Conservation (phyloP, 2,329 filamentous ascomycete genomes). For the Sordariomycetes sp. region DNA sequence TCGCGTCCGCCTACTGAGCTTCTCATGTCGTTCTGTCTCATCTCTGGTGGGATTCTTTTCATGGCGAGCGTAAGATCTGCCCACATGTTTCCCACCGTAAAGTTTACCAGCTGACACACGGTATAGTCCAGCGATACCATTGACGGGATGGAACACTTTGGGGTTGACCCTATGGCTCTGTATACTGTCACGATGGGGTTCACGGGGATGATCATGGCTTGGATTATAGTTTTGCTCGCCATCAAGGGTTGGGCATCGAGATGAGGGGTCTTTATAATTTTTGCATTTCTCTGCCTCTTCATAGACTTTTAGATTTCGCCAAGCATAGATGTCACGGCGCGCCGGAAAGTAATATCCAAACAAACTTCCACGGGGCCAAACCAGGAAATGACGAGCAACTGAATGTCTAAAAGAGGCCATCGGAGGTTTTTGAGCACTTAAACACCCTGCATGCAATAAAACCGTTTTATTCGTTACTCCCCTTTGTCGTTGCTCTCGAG, state of each 20-base stretch:
- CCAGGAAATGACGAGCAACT: too few species aligned
- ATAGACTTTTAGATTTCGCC: too few species aligned
- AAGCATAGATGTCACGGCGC: too few species aligned
- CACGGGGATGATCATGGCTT: constrained; percentile 76
- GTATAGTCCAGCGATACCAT: constrained; percentile 64
- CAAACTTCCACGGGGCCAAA: too few species aligned
- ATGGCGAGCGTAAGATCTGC: constrained; percentile 69
- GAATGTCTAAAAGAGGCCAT: too few species aligned
- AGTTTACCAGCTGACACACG: background rate
- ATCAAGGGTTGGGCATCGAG: constrained; percentile 81
- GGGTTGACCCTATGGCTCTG: constrained; percentile 83
- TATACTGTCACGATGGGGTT: constrained; percentile 83
- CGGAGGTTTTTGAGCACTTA: too few species aligned
- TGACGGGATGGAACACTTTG: constrained; percentile 60
- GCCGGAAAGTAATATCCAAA: too few species aligned
- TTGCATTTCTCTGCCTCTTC: background rate
- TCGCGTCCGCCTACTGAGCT: constrained; percentile 84
- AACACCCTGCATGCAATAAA: too few species aligned
- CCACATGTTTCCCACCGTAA: background rate
- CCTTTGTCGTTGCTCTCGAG: too few species aligned
- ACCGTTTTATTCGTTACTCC: too few species aligned
- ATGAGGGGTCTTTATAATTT: constrained; percentile 19
- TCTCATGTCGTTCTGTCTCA: constrained; percentile 76
- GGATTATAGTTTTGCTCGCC: constrained; percentile 65
- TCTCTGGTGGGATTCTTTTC: constrained; percentile 80